phyloP scores from a whole-genome alignment of 345 rosid species.

The Limnanthes douglasii region DNA sequence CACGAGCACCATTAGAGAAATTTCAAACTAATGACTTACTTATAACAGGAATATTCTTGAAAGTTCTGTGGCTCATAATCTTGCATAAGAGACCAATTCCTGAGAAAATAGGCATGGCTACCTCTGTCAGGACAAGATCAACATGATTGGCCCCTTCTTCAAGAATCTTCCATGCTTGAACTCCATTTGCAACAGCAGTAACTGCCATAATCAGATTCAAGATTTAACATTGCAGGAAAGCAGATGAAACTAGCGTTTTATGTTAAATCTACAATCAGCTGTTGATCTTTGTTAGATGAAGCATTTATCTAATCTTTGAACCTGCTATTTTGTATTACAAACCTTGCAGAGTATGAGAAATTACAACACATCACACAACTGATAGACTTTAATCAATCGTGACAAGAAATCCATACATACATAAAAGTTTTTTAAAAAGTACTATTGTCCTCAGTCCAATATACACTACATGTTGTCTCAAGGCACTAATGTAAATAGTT shows the following conservation, averaged over 20 bases:
- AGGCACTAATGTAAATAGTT: too few relatives aligned
- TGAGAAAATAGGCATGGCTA: conserved; percentile 53
- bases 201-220: conserved; percentile 24
- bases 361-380: too few relatives aligned
- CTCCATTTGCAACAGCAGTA: conserved; percentile 37
- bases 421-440: too few relatives aligned
- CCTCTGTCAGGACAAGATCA: conserved; percentile 69
- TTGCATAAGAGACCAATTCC: conserved; percentile 60
- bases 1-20: conserved; percentile 5
- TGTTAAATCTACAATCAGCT: conserved; percentile 1
- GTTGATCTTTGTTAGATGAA: not conserved
- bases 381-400: too few relatives aligned
- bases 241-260: not conserved
- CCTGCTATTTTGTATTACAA: too few relatives aligned
- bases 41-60: conserved; percentile 59
- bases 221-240: conserved; percentile 5
- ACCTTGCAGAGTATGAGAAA: too few relatives aligned
- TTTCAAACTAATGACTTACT: conserved; percentile 17
- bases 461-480: too few relatives aligned
- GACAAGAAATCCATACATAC: too few relatives aligned
- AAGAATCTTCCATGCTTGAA: conserved; percentile 60
- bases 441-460: too few relatives aligned
- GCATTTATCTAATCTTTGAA: too few relatives aligned
- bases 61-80: conserved; percentile 56
- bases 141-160: conserved; percentile 43